Percentiles rank a stretch among this genome's conserved stretches.
Conservation (phyloP, 2,329 filamentous ascomycete genomes). For the Trichothecium sympodiale region DNA sequence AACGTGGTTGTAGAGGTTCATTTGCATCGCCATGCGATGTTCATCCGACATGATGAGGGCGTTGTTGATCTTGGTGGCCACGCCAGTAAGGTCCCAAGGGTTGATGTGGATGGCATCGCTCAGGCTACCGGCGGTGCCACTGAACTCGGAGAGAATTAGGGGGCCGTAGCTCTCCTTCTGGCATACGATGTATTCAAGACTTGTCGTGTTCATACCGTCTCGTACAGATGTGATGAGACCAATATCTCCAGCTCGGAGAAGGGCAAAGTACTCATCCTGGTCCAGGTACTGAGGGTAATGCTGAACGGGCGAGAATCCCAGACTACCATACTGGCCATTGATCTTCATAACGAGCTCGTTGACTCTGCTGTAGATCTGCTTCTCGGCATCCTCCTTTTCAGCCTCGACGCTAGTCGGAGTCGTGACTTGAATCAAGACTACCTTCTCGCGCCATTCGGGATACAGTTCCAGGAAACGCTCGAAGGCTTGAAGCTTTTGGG, state of each 20-base stretch:
- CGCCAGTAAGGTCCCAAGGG: slow-evolving; percentile 81
- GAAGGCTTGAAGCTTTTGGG: slow-evolving; percentile 93
- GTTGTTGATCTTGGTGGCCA: slow-evolving; percentile 71
- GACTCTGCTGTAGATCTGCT: slow-evolving; percentile 77
- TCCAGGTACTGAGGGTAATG: slow-evolving; percentile 91
- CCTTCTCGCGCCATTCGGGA: slow-evolving; percentile 84
- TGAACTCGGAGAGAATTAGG: slow-evolving; percentile 92
- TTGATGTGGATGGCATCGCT: slow-evolving; percentile 89
- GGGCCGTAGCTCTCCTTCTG: slow-evolving; percentile 81
- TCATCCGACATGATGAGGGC: slow-evolving; percentile 66
- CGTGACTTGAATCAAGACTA: slow-evolving; percentile 90
- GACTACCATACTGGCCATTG: slow-evolving; percentile 79
- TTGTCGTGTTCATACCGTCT: slow-evolving; percentile 97
- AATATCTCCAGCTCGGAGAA: slow-evolving; percentile 83
- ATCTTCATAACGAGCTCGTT: slow-evolving; percentile 85
- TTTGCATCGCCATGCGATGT: slow-evolving; percentile 57
- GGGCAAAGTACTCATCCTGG: slow-evolving; percentile 84
- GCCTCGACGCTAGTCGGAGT: slow-evolving; percentile 75
- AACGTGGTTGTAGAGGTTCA: slow-evolving; percentile 71
- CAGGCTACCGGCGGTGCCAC: slow-evolving; percentile 79
- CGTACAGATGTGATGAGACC: slow-evolving; percentile 91
- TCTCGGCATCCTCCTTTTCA: slow-evolving; percentile 64
- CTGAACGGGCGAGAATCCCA: slow-evolving; percentile 83
- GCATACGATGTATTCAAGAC: slow-evolving; percentile 86
- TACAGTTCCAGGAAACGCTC: slow-evolving; percentile 84